Evolutionary conservation across 306 rosid genomes (phyloP), one percentile per base, ranked within the genome.

Genomic region (Dicorynia guianensis): DNA sequence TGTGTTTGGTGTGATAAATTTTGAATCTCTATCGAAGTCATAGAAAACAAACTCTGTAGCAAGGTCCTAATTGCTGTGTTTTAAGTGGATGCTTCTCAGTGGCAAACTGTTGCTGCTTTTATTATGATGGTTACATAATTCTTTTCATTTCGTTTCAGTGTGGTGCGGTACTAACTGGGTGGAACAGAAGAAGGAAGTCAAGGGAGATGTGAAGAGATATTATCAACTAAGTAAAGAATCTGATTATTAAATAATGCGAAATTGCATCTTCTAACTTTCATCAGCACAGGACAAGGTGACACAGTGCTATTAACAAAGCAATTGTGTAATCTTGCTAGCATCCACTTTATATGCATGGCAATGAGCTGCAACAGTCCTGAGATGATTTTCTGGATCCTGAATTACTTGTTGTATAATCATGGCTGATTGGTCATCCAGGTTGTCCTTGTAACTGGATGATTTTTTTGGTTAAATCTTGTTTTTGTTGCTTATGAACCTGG

Each of bases 111-210:
- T 71, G 19, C 42, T 75, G 61, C 11, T 44, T 46, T 34, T 66
- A 52, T 6, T 64, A 40, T 57, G 14, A 53, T 42, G 50, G 49
- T 71, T 47, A 73, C 68, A 42, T n/a, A 68, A 48, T 55, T 62
- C 30, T 40, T 53, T 55, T 12, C 47, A 53, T 54, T 69, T 60
- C 38, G 11, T 60, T 71, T 61, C 81, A 90, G 97, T 79, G 79
- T 95, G 93, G 68, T 89, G 89, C 92, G 93, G 70, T 52, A 92
- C 84, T 87, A 92, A 58, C 79, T 95, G 75, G 98, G 98, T 55
- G 56, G 92, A 82, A 89, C 96, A 13, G 99, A 95, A 60, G 97
- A 92, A 78, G 99, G 92, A 87, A 90, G 99, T 83, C 83, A 87
- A 85, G 72, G 11, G 54, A 95, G 97, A 81, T 90, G 97, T 17